Evolutionary conservation across 163 green algal species (phyloP), one percentile per base, ranked within the genome.

Genomic region (Chloromonas sp.): DNA sequence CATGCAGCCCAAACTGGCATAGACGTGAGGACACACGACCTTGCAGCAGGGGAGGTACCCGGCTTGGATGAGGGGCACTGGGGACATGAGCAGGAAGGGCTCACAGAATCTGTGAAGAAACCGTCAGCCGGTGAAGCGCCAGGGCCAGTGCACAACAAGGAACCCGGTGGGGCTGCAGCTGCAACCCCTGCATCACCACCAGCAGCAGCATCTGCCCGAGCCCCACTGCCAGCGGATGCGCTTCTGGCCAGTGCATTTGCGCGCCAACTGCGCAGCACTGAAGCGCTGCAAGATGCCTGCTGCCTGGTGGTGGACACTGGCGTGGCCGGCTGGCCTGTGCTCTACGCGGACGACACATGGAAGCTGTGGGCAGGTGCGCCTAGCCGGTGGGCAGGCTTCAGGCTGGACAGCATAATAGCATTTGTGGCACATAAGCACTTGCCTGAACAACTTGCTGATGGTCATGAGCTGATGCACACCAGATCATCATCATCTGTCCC

Each of bases 271-370:
- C 70, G 82, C 58, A 61, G n/a, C 82, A 15, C 81, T 58, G 60
- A 61, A 0, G 60, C 59, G 11, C 59, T 60, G n/a, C 60, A 81
- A 5, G 86, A 87, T 66, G 81, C 83, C 11, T 85, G 85, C 59
- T 79, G 86, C 57, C 80, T 89, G 74, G 70, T 89, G 71, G 80
- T 89, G 81, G 86, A 89, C 81, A 89, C 83, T 0, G 13, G 58
- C 14, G n/a, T 59, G 15, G 74, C 83, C 2, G 83, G 83, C 81
- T 89, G 86, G 86, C 71, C 81, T 15, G 62, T 89, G 14, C 80
- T 87, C 1, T 89, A 82, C 78, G 81, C 76, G 0, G 78, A 78
- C 36, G 61, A 83, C 36, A 70, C 71, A 8, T 89, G 81, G 81
- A 74, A 84, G 80, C 60, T 59, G 62, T 84, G 82, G 82, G 82